Percentiles rank a stretch among this genome's conserved stretches.
Evolutionary conservation across 768 basidiomycete genomes (phyloP).

Genomic region (Psilocybe azurescens): DNA sequence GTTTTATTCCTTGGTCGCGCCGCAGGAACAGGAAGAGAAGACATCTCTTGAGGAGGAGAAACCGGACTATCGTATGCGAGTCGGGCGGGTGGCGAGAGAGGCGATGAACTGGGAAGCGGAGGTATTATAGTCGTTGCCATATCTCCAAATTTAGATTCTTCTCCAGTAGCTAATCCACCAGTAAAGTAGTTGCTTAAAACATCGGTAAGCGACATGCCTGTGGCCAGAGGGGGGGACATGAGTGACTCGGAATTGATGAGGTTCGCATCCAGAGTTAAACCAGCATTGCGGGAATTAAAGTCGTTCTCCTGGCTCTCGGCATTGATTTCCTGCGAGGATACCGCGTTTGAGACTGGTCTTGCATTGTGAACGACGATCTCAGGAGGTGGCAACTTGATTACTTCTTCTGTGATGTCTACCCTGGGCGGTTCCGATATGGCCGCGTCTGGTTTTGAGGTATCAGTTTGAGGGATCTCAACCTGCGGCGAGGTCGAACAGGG

Average conservation of each 20-base stretch:
- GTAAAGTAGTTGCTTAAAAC: slow-evolving; percentile 22
- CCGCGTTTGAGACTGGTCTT: not conserved
- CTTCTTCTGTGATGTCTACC: not conserved
- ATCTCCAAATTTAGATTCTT: not conserved
- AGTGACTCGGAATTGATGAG: slow-evolving; percentile 7
- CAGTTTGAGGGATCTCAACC: not conserved
- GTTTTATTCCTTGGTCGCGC: slow-evolving; percentile 18
- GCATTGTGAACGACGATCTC: slow-evolving; percentile 8
- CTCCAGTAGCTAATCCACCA: not conserved
- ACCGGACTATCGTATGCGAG: slow-evolving; percentile 27
- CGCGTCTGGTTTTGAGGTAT: not conserved
- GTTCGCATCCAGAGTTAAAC: slow-evolving; percentile 10
- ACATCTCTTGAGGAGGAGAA: slow-evolving; percentile 8
- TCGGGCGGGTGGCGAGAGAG: slow-evolving; percentile 22
- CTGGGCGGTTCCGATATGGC: not conserved
- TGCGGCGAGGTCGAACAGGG: not conserved
- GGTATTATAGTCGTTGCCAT: slow-evolving; percentile 13
- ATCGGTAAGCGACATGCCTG: slow-evolving; percentile 17
- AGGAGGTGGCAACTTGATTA: slow-evolving; percentile 6
- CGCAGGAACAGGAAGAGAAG: not conserved
- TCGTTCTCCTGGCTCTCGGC: not conserved
- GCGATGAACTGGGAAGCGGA: slow-evolving; percentile 3
- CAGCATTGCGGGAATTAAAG: slow-evolving; percentile 9
- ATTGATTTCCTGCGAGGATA: not conserved
- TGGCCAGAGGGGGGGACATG: slow-evolving; percentile 11